Percentiles rank a stretch among this genome's conserved stretches.
Evolutionary conservation across 2,329 filamentous ascomycete genomes (phyloP).

Genomic region (Chaetomium olivaceum): DNA sequence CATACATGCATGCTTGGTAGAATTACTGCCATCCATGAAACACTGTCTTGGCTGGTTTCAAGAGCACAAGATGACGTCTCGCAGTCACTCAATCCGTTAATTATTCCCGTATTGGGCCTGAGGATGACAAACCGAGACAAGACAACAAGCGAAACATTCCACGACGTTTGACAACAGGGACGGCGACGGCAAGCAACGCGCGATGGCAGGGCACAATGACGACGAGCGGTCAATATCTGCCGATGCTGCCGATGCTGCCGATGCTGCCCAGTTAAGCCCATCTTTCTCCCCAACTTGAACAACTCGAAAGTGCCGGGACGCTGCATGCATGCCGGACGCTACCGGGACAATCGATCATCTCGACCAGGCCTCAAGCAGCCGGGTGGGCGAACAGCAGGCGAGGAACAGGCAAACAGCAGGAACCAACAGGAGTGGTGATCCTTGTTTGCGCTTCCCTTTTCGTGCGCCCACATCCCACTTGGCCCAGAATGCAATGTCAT

Average conservation of each 20-base stretch:
- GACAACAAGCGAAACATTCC: not conserved
- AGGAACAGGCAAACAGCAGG: not conserved
- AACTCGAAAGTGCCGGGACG: not conserved
- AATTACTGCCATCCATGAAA: not conserved
- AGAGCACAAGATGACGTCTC: not conserved
- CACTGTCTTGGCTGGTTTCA: not conserved
- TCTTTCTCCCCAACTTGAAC: not conserved
- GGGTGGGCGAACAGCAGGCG: no score
- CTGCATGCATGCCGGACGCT: conserved; percentile 8
- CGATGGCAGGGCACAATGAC: not conserved
- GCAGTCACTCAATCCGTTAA: not conserved
- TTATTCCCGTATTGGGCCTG: not conserved
- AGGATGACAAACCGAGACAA: not conserved
- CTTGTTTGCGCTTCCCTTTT: conserved; percentile 1
- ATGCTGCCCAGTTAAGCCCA: not conserved
- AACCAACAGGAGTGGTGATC: conserved; percentile 1
- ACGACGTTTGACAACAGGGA: not conserved
- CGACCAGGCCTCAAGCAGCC: not conserved
- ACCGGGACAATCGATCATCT: not conserved
- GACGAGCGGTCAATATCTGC: not conserved
- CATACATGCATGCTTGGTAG: no score
- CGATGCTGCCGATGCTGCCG: not conserved
- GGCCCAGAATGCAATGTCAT: not conserved
- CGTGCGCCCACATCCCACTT: not conserved
- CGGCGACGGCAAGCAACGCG: not conserved